A percentile compares a stretch with the other conserved stretches of the same genome.
Conservation (phyloP, 768 basidiomycete species). For the Suillus subalutaceus region DNA sequence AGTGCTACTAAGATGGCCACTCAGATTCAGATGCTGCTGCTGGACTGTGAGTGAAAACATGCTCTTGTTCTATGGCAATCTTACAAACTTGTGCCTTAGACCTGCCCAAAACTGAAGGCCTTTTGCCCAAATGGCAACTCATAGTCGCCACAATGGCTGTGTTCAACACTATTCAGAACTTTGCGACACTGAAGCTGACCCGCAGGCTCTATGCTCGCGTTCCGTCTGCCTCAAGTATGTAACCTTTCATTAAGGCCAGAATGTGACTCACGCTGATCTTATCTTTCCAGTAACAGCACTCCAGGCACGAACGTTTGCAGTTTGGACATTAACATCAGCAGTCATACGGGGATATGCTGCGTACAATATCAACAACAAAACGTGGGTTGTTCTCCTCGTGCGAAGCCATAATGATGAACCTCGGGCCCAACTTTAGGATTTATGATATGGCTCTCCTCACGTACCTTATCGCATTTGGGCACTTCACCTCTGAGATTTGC, state of each 20-base stretch:
- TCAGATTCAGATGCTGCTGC: constrained; percentile 20
- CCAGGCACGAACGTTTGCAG: constrained; percentile 87
- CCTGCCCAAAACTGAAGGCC: constrained; percentile 67
- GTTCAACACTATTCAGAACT: constrained; percentile 88
- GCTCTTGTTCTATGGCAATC: not conserved
- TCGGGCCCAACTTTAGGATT: constrained; percentile 48
- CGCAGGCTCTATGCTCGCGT: constrained; percentile 68
- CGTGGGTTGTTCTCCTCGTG: constrained; percentile 50
- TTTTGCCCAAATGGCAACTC: constrained; percentile 88
- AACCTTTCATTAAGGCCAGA: not conserved
- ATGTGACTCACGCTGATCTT: not conserved
- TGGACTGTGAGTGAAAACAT: constrained; percentile 24
- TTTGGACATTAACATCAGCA: constrained; percentile 89
- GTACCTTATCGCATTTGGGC: constrained; percentile 88
- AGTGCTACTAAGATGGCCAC: constrained; percentile 4
- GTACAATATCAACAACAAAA: constrained; percentile 82
- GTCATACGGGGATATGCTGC: constrained; percentile 86
- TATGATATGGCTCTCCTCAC: constrained; percentile 89
- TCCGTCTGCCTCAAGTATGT: constrained; percentile 41
- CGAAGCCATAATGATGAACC: constrained; percentile 8
- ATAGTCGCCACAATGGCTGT: constrained; percentile 74
- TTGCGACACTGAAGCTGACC: constrained; percentile 75
- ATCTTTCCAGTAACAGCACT: constrained; percentile 71
- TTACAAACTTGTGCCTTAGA: constrained; percentile 37
- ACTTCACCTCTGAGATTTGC: constrained; percentile 85